Conservation (phyloP, 1,139 yeast species). For the Scheffersomyces segobiensis region DNA sequence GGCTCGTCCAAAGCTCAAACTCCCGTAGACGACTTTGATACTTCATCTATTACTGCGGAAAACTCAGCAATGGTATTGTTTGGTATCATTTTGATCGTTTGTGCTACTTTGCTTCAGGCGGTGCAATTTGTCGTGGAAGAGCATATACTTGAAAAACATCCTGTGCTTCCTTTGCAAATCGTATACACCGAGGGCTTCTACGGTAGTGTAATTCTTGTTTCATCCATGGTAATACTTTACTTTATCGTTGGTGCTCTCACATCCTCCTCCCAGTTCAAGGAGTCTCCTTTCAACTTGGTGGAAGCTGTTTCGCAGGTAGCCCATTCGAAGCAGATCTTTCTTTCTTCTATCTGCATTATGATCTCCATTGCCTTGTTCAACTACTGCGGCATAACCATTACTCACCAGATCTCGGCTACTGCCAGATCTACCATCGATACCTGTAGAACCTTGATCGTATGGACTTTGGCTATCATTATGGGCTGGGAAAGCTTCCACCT, state of each 20-base stretch:
- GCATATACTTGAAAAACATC: conserved; percentile 54
- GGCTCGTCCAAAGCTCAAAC: conserved; percentile 41
- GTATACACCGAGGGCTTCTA: conserved; percentile 78
- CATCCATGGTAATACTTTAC: conserved; percentile 46
- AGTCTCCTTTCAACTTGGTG: conserved; percentile 57
- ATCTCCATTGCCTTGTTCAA: conserved; percentile 71
- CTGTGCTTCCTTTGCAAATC: conserved; percentile 61
- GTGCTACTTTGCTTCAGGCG: conserved; percentile 70
- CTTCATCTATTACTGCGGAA: conserved; percentile 11
- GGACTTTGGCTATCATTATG: conserved; percentile 70
- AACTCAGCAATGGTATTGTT: conserved; percentile 34
- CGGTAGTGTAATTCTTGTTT: conserved; percentile 52
- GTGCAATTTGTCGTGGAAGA: conserved; percentile 81
- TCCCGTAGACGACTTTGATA: conserved; percentile 6
- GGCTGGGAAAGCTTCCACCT: conserved; percentile 76
- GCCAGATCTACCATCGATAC: conserved; percentile 80
- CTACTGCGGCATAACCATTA: conserved; percentile 71
- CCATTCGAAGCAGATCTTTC: conserved; percentile 38
- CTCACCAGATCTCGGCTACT: conserved; percentile 69
- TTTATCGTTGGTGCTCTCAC: conserved; percentile 37
- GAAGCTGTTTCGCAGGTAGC: conserved; percentile 55
- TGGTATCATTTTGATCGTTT: conserved; percentile 60
- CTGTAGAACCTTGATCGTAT: conserved; percentile 72
- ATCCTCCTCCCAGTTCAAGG: conserved; percentile 32
- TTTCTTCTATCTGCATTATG: conserved; percentile 67